A percentile compares a stretch with the other conserved stretches of the same genome.
Conservation (phyloP, 176 grass and related monocot species). For the Rhipidocladum racemiflorum region DNA sequence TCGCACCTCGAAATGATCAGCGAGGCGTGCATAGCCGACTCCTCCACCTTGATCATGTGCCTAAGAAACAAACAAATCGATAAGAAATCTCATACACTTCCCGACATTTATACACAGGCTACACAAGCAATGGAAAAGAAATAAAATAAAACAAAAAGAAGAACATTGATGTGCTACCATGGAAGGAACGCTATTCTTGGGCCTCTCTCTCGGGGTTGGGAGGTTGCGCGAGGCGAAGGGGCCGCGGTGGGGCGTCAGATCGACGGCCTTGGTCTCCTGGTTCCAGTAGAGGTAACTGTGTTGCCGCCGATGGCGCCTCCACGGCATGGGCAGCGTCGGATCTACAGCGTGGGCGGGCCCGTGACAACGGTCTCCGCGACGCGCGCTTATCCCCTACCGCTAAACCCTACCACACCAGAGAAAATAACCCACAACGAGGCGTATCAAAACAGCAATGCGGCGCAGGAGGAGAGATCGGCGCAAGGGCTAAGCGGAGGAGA, state of each 20-base stretch:
- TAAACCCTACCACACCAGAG: neutral
- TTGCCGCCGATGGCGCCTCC: conserved; percentile 72
- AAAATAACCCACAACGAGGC: no score
- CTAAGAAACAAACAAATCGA: neutral
- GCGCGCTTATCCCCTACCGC: conserved; percentile 11
- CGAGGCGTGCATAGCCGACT: no score
- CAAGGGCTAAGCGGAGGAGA: neutral
- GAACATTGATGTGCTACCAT: conserved; percentile 16
- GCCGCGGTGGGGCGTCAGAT: conserved; percentile 51
- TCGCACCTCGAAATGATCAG: no score
- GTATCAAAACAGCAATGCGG: conserved; percentile 27
- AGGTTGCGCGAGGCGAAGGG: neutral
- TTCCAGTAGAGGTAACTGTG: conserved; percentile 92
- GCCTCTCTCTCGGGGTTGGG: conserved; percentile 11
- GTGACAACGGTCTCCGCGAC: neutral
- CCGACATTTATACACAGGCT: neutral
- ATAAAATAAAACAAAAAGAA: neutral
- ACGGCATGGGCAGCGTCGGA: no score
- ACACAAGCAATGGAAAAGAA: neutral
- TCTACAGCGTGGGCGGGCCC: conserved; percentile 53
- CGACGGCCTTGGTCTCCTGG: conserved; percentile 63
- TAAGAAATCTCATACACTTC: neutral
- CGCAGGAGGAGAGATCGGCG: neutral
- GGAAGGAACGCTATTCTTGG: conserved; percentile 6
- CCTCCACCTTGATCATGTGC: neutral